Evolutionary conservation across 306 rosid species (phyloP).

Genomic region (Comarum palustre): DNA sequence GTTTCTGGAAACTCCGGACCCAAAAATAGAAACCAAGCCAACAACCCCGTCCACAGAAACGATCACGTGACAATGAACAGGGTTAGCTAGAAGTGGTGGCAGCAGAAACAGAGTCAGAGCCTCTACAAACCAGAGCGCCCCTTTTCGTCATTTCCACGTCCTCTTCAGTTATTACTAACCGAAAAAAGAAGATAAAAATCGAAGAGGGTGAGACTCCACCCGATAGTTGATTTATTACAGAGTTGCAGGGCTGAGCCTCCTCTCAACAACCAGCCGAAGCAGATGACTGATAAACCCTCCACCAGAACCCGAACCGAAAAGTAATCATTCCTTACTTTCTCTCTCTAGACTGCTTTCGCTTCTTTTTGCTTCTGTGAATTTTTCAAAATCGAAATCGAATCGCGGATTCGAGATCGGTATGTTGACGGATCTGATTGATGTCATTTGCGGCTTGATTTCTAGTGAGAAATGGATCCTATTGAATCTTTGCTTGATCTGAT

Average conservation of each 20-base stretch:
- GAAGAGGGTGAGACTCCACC: too few relatives aligned
- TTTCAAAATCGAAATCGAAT: not conserved
- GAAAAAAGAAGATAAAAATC: too few relatives aligned
- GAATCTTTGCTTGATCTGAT: not conserved
- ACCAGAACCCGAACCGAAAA: not conserved
- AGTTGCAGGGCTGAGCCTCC: not conserved
- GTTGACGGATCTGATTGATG: not conserved
- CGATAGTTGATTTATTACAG: too few relatives aligned
- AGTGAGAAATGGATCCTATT: not conserved
- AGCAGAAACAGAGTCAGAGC: not conserved
- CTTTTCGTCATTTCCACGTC: not conserved
- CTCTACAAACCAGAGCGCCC: not conserved
- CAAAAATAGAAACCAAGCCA: not conserved
- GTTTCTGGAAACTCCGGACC: not conserved
- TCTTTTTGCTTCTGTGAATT: not conserved
- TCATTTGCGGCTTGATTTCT: not conserved
- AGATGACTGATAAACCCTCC: constrained; percentile 15
- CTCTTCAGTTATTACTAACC: too few relatives aligned
- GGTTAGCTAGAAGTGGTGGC: not conserved
- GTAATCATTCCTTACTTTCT: not conserved
- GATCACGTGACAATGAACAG: not conserved
- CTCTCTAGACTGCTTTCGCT: not conserved
- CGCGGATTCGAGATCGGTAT: not conserved
- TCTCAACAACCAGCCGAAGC: not conserved
- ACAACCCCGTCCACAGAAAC: not conserved